phyloP scores from a whole-genome alignment of 805 yeast species.

The Saturnispora bothae region DNA sequence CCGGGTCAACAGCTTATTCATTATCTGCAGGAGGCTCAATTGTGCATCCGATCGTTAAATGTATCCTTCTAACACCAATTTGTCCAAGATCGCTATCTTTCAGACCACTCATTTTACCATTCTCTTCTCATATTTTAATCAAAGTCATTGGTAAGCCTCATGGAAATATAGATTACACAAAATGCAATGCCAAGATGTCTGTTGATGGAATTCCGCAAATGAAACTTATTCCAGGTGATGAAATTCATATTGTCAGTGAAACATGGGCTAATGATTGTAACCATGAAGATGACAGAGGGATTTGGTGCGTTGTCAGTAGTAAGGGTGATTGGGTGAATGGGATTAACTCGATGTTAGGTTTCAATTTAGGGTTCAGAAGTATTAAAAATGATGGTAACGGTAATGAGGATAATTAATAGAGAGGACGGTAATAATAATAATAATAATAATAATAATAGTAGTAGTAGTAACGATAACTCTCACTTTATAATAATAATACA shows the following conservation, averaged over 20 bases:
- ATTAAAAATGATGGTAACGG: not conserved
- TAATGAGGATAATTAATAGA: too few relatives aligned
- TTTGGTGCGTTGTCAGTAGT: constrained; percentile 78
- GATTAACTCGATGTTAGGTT: constrained; percentile 78
- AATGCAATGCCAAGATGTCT: constrained; percentile 44
- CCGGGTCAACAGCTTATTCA: constrained; percentile 93
- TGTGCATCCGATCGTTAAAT: constrained; percentile 79
- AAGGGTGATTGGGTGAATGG: constrained; percentile 91
- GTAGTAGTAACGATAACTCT: too few relatives aligned
- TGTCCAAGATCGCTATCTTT: constrained; percentile 89
- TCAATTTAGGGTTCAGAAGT: constrained; percentile 67
- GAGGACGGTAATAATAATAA: too few relatives aligned
- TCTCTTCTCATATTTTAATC: constrained; percentile 61
- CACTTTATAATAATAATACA: too few relatives aligned
- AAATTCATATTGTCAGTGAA: constrained; percentile 60
- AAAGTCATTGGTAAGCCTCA: constrained; percentile 40
- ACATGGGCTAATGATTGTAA: constrained; percentile 52
- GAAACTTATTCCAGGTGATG: constrained; percentile 63
- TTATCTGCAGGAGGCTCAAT: constrained; percentile 86
- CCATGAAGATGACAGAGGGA: constrained; percentile 35
- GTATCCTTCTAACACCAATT: constrained; percentile 76
- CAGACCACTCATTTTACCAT: constrained; percentile 76
- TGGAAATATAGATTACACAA: constrained; percentile 19
- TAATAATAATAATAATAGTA: too few relatives aligned
- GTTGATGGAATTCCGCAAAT: constrained; percentile 80